Conservation (phyloP, 306 rosid species). For the Malus orientalis region DNA sequence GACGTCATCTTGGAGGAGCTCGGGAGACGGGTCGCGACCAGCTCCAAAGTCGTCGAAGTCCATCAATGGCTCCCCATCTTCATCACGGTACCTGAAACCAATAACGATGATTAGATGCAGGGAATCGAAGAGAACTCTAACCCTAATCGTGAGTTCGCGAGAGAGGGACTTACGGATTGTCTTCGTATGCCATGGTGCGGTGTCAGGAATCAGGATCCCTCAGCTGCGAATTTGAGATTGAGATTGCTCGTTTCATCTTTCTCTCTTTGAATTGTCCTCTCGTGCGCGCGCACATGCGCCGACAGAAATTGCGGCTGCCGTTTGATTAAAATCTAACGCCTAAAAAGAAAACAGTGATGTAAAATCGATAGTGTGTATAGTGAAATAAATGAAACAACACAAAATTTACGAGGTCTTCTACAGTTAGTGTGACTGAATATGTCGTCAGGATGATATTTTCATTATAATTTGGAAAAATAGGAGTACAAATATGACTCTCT, state of each 20-base stretch:
- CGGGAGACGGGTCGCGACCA: conserved; percentile 67
- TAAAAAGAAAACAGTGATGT: no score
- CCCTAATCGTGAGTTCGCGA: neutral
- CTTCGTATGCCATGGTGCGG: conserved; percentile 58
- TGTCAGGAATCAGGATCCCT: neutral
- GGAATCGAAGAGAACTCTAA: conserved; percentile 20
- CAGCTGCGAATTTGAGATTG: neutral
- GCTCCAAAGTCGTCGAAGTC: conserved; percentile 68
- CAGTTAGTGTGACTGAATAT: no score
- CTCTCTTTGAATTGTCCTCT: neutral
- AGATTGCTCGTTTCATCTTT: neutral
- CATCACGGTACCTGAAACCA: conserved; percentile 69
- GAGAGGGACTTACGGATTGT: conserved; percentile 51
- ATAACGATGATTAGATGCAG: neutral
- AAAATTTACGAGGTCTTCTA: no score
- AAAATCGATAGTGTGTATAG: no score
- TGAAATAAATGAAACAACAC: no score
- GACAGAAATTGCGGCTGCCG: neutral
- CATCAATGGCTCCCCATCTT: conserved; percentile 95
- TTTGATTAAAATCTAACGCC: neutral
- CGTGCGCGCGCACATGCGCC: neutral
- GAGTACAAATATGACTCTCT: no score
- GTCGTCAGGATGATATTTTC: no score
- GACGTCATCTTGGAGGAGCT: conserved; percentile 48
- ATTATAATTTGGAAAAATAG: no score